Percentiles rank a stretch among this genome's conserved stretches.
These are phyloP conservation scores for Beauveria australis DNA, from an alignment of 2,329 filamentous ascomycete genomes.

Conservation along the genomic window DNA sequence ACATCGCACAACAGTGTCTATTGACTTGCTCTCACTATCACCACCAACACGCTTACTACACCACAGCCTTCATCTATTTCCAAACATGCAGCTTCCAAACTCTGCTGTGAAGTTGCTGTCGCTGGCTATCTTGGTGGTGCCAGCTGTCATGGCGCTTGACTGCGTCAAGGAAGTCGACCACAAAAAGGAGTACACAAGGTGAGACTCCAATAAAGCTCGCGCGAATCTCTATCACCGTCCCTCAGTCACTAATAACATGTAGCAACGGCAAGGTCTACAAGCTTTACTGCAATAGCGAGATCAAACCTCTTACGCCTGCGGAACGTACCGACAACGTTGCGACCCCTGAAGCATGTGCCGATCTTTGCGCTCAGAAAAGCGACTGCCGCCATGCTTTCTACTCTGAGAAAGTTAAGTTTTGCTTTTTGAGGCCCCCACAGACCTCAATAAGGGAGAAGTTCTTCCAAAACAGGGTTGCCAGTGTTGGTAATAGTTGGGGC, in stretches of 20 bases:
- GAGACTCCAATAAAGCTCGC: neutral
- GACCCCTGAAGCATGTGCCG: neutral
- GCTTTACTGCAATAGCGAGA: neutral
- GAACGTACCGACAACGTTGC: neutral
- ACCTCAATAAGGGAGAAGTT: neutral
- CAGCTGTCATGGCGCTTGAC: neutral
- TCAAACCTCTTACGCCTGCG: neutral
- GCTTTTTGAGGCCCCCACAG: neutral
- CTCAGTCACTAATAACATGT: neutral
- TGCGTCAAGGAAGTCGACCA: neutral
- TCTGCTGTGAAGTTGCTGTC: neutral
- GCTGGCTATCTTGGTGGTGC: neutral
- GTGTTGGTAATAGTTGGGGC: neutral
- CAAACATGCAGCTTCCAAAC: neutral
- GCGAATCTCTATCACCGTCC: neutral
- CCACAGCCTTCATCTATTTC: neutral
- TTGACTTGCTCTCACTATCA: neutral
- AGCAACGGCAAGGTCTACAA: neutral
- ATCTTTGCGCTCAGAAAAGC: neutral
- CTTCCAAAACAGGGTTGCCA: neutral
- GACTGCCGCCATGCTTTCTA: neutral
- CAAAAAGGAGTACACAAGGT: neutral
- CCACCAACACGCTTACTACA: neutral
- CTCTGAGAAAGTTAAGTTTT: neutral
- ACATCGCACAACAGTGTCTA: neutral